Evolutionary conservation across 140 eudicot species (phyloP), one percentile per base, ranked within the genome.

Genomic region (Ambrosia hybrid): DNA sequence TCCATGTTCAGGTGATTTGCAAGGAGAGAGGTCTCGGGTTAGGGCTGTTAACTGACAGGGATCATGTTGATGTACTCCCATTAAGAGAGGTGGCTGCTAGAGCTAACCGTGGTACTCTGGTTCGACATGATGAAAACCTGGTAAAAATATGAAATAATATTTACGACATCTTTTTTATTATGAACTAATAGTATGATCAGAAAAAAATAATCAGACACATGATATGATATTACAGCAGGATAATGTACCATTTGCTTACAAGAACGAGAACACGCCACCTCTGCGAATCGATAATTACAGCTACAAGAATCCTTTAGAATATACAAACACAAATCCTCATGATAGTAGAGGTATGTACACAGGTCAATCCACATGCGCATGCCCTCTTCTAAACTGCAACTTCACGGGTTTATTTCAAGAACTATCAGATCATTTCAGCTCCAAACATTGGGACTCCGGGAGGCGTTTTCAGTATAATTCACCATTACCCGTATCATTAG

Each of bases 21-120:
- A 89, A 78, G 80, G 96, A 86, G 74, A 86, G 88, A 75, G 89
- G 96, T 74, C 88, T 86, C 62, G 96, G 91, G 37, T 67, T 82
- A 77, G 96, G 90, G 64, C 14, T 78, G 30, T 39, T 73, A 65
- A 76, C 71, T 56, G 83, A 79, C 69, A 76, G 76, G 70, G 56
- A 85, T 61, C 85, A 78, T 49, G 49, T 21, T 62, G 90, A 86
- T 8, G 72, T 59, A 58, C 71, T 67, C 13, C 83, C 87, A 0
- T 41, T 79, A 58, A 67, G 74, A 67, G 80, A 81, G 48, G 76
- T 75, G 38, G 74, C 74, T 59, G 69, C 71, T 65, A 78, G 77
- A 55, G 81, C 75, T 74, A 86, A 86, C 52, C 82, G 81, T 11
- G 81, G 82, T 74, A 59, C 77, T 84, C 65, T 70, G 6, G 80